Evolutionary conservation across 495 filamentous ascomycete species (phyloP).

Genomic region (Lasiosphaeria ovina): DNA sequence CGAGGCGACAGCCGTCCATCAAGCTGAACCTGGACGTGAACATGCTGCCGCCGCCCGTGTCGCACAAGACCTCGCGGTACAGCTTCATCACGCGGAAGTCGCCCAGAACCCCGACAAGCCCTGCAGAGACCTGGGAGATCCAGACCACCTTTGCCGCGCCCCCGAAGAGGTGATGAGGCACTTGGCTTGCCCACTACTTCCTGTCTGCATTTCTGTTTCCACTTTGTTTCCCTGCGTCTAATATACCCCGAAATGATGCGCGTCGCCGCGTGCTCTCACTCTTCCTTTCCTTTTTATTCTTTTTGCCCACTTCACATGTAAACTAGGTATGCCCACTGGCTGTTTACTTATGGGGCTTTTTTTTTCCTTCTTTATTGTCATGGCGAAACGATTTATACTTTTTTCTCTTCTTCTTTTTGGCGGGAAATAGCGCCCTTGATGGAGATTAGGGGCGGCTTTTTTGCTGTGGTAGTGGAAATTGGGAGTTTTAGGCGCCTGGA

Average conservation of each 20-base stretch:
- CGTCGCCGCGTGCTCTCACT: not conserved
- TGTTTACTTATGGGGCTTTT: not conserved
- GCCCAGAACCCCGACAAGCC: conserved; percentile 11
- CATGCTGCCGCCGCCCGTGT: conserved; percentile 15
- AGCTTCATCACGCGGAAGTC: conserved; percentile 1
- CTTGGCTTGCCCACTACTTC: not conserved
- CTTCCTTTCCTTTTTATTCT: not conserved
- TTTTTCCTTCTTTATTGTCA: not conserved
- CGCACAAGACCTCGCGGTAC: conserved; percentile 1
- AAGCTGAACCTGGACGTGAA: conserved; percentile 14
- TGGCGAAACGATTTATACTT: no score
- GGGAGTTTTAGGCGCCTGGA: no score
- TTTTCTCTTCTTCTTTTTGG: no score
- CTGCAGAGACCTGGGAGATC: conserved; percentile 28
- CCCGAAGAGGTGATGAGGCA: conserved; percentile 19
- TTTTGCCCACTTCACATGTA: not conserved
- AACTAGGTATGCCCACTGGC: not conserved
- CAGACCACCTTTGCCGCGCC: conserved; percentile 29
- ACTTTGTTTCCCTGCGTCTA: no score
- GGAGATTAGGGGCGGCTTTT: no score
- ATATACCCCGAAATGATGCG: no score
- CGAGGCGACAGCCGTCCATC: conserved; percentile 9
- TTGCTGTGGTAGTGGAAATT: no score
- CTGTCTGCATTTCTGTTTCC: not conserved
- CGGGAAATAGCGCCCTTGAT: no score